Percentiles rank a stretch among this genome's conserved stretches.
These are phyloP conservation scores for Aspergillus egyptiacus DNA, from an alignment of 495 filamentous ascomycete species.

Conservation along the genomic window DNA sequence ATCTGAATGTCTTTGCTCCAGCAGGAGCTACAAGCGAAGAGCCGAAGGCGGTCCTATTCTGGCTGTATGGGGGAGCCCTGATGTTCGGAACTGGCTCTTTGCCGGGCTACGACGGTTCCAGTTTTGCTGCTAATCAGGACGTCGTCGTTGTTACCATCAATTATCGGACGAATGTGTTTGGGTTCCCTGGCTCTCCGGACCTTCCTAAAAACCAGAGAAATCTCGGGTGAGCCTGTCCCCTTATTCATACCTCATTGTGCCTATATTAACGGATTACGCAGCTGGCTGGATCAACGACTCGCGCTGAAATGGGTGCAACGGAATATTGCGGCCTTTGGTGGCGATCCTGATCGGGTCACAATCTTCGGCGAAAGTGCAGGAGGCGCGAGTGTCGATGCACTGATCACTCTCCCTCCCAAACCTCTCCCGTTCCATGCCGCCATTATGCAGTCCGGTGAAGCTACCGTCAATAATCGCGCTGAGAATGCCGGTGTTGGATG, in stretches of 20 bases:
- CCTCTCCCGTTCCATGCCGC: constrained; percentile 23
- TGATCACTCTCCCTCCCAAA: constrained; percentile 12
- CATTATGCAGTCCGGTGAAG: constrained; percentile 22
- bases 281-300: constrained; percentile 24
- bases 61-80: constrained; percentile 24
- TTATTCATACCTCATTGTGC: no score
- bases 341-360: constrained; percentile 18
- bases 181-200: constrained; percentile 23
- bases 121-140: constrained; percentile 25
- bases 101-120: constrained; percentile 27
- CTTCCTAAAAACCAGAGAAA: constrained; percentile 20
- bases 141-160: constrained; percentile 24
- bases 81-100: constrained; percentile 14
- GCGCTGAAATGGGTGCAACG: constrained; percentile 33
- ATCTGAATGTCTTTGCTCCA: constrained; percentile 35
- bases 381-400: constrained; percentile 17
- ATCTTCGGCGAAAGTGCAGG: constrained; percentile 22
- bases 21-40: no score
- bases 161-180: constrained; percentile 36
- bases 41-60: no score
- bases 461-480: not conserved
- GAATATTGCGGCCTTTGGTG: constrained; percentile 31
- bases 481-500: constrained; percentile 2
- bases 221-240: no score
- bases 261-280: no score